Conservation (phyloP, 768 basidiomycete species). For the Omphalotus guepiniiformis region DNA sequence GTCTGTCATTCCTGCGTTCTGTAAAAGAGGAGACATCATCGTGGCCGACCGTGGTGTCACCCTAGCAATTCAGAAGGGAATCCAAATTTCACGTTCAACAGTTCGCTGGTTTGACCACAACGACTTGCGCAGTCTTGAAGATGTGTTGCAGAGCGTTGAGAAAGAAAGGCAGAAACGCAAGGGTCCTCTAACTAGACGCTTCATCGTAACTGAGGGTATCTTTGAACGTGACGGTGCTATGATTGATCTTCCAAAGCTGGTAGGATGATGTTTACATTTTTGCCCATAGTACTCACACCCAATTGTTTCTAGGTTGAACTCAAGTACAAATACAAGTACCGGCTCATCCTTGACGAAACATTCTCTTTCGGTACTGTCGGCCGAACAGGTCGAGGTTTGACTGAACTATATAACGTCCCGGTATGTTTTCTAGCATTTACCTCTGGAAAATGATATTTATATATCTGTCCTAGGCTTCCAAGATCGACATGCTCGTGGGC, state of each 20-base stretch:
- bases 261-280: too few relatives aligned
- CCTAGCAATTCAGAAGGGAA: constrained; percentile 93
- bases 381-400: constrained; percentile 89
- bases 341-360: constrained; percentile 90
- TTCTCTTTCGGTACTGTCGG: constrained; percentile 93
- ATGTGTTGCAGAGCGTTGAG: constrained; percentile 76
- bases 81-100: constrained; percentile 88
- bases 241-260: constrained; percentile 88
- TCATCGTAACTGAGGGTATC: constrained; percentile 96
- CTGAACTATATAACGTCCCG: constrained; percentile 91
- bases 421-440: constrained; percentile 40
- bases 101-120: constrained; percentile 97
- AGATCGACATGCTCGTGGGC: constrained; percentile 94
- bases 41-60: constrained; percentile 98
- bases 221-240: constrained; percentile 94
- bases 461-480: constrained; percentile 53
- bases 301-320: constrained; percentile 68
- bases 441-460: neutral
- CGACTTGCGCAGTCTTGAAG: constrained; percentile 86
- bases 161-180: constrained; percentile 87
- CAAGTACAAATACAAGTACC: constrained; percentile 93
- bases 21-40: constrained; percentile 96
- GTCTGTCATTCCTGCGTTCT: constrained; percentile 95
- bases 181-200: constrained; percentile 78
- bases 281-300: neutral